Evolutionary conservation across 768 basidiomycete genomes (phyloP).

Genomic region (Boletus eberwhitei): DNA sequence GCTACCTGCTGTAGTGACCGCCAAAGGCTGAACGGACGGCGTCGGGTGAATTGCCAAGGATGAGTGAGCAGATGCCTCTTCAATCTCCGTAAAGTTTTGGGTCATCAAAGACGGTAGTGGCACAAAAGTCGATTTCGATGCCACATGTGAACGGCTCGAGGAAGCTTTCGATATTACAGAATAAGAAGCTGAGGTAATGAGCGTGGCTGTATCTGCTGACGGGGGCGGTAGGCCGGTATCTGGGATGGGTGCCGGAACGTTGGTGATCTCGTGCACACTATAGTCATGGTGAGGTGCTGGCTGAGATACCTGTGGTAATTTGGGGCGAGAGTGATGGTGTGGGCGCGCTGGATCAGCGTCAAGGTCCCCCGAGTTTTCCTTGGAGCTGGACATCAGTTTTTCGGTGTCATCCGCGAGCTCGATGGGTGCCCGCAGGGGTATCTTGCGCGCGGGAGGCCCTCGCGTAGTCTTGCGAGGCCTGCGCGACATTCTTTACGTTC

Average conservation of each 20-base stretch:
- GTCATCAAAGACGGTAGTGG: conserved; percentile 29
- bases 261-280: conserved; percentile 25
- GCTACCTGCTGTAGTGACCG: neutral
- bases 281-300: conserved; percentile 22
- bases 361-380: neutral
- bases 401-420: conserved; percentile 23
- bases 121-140: conserved; percentile 26
- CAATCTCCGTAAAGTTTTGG: conserved; percentile 22
- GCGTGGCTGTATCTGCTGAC: conserved; percentile 10
- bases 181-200: conserved; percentile 16
- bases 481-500: conserved; percentile 15
- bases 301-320: conserved; percentile 13
- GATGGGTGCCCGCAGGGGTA: conserved; percentile 4
- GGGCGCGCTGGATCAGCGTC: neutral
- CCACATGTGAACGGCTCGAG: conserved; percentile 5
- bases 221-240: conserved; percentile 32
- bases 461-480: conserved; percentile 12
- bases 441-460: conserved; percentile 7
- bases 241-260: conserved; percentile 30
- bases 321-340: conserved; percentile 4
- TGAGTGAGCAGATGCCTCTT: conserved; percentile 15
- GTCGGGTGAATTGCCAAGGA: conserved; percentile 3
- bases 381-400: conserved; percentile 10
- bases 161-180: conserved; percentile 21
- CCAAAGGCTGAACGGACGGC: conserved; percentile 2